Conservation (phyloP, 108 stramenopile species). For the Hondaea fermentalgiana region DNA sequence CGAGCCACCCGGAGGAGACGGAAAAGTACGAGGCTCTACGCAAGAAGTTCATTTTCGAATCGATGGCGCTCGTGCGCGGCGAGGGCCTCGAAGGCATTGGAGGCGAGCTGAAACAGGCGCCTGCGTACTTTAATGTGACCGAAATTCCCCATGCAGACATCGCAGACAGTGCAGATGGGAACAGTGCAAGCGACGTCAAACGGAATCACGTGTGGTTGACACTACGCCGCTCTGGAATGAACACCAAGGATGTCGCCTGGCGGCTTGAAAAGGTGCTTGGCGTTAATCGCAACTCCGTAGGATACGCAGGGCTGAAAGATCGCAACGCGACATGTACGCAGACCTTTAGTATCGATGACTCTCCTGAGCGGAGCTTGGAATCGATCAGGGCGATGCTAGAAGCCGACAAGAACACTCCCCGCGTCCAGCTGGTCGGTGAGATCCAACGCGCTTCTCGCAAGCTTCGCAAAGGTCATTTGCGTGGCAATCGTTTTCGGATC, state of each 20-base stretch:
- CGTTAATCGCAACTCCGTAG: background rate
- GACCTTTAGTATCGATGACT: background rate
- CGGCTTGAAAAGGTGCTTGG: background rate
- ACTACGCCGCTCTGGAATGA: background rate
- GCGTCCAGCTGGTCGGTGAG: background rate
- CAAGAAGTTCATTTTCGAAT: background rate
- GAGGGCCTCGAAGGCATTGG: background rate
- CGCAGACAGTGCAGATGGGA: background rate
- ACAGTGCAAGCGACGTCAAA: background rate
- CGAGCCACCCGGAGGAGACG: background rate
- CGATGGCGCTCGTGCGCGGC: background rate
- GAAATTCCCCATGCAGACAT: background rate
- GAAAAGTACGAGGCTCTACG: background rate
- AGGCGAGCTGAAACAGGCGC: background rate
- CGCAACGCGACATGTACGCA: background rate
- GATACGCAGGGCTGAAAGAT: background rate
- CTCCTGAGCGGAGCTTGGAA: background rate
- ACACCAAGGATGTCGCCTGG: background rate
- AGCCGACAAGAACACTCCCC: background rate
- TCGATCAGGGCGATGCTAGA: background rate
- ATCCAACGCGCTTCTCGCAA: background rate
- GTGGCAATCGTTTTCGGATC: background rate
- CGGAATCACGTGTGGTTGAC: background rate
- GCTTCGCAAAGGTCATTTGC: background rate
- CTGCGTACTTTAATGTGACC: background rate